phyloP scores from a whole-genome alignment of 768 basidiomycete species.

The Agrocybe pediades region DNA sequence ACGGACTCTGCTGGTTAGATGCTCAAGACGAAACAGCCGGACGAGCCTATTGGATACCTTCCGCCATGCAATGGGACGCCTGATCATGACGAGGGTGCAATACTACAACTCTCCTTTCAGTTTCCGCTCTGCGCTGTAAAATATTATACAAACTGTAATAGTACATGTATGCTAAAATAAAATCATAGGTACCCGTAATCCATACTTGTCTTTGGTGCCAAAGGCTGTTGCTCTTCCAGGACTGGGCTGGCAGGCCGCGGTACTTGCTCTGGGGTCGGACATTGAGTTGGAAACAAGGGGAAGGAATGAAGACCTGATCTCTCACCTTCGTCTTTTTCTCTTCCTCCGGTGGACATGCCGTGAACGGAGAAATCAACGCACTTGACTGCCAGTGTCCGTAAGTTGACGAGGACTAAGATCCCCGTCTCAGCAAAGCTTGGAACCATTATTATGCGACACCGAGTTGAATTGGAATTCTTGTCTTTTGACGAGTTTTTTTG shows the following conservation, averaged over 20 bases:
- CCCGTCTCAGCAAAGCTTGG: conserved; percentile 84
- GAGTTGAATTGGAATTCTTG: conserved; percentile 28
- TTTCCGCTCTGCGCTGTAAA: too few species aligned
- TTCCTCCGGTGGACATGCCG: conserved; percentile 39
- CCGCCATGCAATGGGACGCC: conserved; percentile 84
- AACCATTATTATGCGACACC: conserved; percentile 76
- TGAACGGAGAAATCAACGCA: conserved; percentile 59
- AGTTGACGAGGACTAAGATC: conserved; percentile 75
- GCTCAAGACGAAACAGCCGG: conserved; percentile 74
- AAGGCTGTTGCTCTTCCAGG: conserved; percentile 25
- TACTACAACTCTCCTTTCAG: too few species aligned
- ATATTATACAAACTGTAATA: conserved; percentile 13
- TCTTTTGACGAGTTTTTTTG: conserved; percentile 28
- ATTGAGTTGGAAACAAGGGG: neutral
- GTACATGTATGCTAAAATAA: conserved; percentile 6
- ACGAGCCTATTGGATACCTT: conserved; percentile 84
- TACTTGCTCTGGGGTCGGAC: conserved; percentile 13
- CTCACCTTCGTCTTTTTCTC: conserved; percentile 18
- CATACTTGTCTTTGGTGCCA: conserved; percentile 25
- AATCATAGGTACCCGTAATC: conserved; percentile 18
- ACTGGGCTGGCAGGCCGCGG: conserved; percentile 18
- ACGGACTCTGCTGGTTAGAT: conserved; percentile 95
- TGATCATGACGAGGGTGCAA: conserved; percentile 28
- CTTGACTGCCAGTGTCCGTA: conserved; percentile 73
- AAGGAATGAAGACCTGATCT: neutral